Conservation (phyloP, 2,329 filamentous ascomycete genomes). For the Coniochaeta prunicola region DNA sequence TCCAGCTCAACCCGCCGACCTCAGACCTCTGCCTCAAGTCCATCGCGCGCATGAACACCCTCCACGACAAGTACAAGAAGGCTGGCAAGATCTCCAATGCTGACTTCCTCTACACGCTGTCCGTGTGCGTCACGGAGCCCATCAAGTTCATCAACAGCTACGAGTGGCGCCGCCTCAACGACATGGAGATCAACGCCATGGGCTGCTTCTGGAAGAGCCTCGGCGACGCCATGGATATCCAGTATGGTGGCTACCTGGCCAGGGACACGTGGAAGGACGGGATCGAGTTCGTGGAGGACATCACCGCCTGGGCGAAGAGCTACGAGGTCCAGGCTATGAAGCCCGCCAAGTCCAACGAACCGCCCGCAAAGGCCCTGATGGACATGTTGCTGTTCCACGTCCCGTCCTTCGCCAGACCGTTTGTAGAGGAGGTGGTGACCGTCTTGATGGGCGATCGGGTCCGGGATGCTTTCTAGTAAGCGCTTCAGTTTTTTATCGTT, state of each 20-base stretch:
- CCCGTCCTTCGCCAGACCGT: constrained; percentile 34
- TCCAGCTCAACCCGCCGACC: constrained; percentile 24
- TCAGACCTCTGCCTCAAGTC: constrained; percentile 25
- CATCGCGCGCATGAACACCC: constrained; percentile 30
- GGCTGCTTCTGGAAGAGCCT: constrained; percentile 65
- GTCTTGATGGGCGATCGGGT: constrained; percentile 59
- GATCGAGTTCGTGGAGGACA: constrained; percentile 42
- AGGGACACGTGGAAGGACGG: constrained; percentile 37
- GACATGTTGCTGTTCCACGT: constrained; percentile 51
- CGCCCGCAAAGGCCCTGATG: constrained; percentile 51
- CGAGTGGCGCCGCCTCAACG: constrained; percentile 63
- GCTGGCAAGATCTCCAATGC: constrained; percentile 27
- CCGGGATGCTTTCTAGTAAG: constrained; percentile 57
- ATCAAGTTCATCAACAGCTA: constrained; percentile 54
- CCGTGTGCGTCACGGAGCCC: constrained; percentile 60
- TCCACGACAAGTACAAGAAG: constrained; percentile 25
- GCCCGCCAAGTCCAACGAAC: constrained; percentile 38
- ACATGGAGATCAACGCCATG: constrained; percentile 61
- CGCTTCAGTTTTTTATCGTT: constrained; percentile 2
- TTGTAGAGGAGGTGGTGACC: constrained; percentile 43
- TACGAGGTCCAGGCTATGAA: constrained; percentile 58
- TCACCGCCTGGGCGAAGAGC: constrained; percentile 36
- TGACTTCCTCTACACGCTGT: constrained; percentile 31
- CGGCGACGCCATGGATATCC: constrained; percentile 63
- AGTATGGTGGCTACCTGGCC: constrained; percentile 32